These are phyloP conservation scores for Nothophytophthora sp. DNA, from an alignment of 352 stramenopile genomes.

Conservation along the genomic window DNA sequence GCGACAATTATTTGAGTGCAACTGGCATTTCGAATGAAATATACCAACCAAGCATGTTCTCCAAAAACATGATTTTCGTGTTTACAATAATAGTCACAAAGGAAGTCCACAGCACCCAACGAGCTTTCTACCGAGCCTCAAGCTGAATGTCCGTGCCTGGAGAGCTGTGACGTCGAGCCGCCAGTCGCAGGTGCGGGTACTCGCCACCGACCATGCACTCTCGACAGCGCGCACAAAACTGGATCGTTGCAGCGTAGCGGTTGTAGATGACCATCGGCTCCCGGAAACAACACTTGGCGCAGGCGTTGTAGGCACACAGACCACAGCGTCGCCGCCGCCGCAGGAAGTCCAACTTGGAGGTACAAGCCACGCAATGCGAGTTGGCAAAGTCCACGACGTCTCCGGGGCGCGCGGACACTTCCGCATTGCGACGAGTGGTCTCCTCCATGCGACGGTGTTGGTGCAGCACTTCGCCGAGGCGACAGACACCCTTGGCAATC, in stretches of 20 bases:
- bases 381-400: constrained; percentile 21
- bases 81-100: too few relatives aligned
- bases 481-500: constrained; percentile 31
- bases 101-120: too few relatives aligned
- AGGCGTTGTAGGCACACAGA: constrained; percentile 38
- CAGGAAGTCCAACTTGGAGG: constrained; percentile 30
- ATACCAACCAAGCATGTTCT: too few relatives aligned
- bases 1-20: too few relatives aligned
- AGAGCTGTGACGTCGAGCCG: constrained; percentile 30
- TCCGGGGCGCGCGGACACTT: neutral
- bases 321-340: constrained; percentile 28
- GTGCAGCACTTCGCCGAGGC: constrained; percentile 26
- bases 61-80: too few relatives aligned
- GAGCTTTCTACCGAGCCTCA: constrained; percentile 15
- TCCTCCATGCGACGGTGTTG: constrained; percentile 14
- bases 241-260: constrained; percentile 31
- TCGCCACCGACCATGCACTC: constrained; percentile 38
- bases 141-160: constrained; percentile 24
- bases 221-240: constrained; percentile 35
- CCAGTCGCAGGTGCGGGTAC: constrained; percentile 33
- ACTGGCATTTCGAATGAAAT: too few relatives aligned
- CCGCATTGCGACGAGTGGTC: constrained; percentile 6
- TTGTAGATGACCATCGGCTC: constrained; percentile 45
- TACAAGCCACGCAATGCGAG: constrained; percentile 40
- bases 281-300: constrained; percentile 30